A percentile compares a stretch with the other conserved stretches of the same genome.
Evolutionary conservation across 2,329 filamentous ascomycete genomes (phyloP).

Genomic region (Alternaria dauci): DNA sequence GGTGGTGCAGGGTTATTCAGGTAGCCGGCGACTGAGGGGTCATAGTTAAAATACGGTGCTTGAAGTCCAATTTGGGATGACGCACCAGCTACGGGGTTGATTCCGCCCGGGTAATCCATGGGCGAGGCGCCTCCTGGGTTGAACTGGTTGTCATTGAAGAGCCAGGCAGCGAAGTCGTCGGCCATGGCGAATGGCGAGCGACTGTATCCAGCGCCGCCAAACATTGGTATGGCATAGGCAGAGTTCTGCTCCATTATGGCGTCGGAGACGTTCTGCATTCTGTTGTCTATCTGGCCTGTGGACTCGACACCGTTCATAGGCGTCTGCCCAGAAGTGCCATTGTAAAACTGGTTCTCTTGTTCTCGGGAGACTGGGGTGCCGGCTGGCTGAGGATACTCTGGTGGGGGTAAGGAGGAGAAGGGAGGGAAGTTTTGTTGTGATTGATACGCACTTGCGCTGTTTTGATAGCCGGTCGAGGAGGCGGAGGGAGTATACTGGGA

Average conservation of each 20-base stretch:
- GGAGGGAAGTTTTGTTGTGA: constrained; percentile 68
- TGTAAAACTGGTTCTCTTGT: constrained; percentile 49
- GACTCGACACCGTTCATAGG: constrained; percentile 51
- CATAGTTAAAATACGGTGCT: constrained; percentile 61
- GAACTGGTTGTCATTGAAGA: constrained; percentile 75
- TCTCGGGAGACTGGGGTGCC: constrained; percentile 49
- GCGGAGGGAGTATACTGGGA: constrained; percentile 58
- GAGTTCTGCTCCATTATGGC: constrained; percentile 56
- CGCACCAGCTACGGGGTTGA: constrained; percentile 51
- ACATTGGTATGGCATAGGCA: constrained; percentile 79
- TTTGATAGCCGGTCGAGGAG: constrained; percentile 52
- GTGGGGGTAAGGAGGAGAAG: constrained; percentile 68
- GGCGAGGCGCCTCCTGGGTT: constrained; percentile 48
- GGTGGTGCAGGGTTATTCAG: constrained; percentile 61
- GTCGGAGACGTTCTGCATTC: constrained; percentile 49
- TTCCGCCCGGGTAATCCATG: constrained; percentile 46
- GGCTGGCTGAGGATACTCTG: constrained; percentile 57
- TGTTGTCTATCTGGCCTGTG: constrained; percentile 43
- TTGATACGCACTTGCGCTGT: constrained; percentile 59
- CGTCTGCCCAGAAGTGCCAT: constrained; percentile 45
- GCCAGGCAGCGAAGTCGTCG: constrained; percentile 85
- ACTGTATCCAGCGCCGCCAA: constrained; percentile 82
- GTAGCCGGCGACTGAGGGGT: constrained; percentile 58
- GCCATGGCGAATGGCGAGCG: constrained; percentile 89
- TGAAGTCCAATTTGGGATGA: constrained; percentile 55